Evolutionary conservation across 2,329 filamentous ascomycete species (phyloP), one percentile per base, ranked within the genome.

Genomic region (Penicillium sp.): DNA sequence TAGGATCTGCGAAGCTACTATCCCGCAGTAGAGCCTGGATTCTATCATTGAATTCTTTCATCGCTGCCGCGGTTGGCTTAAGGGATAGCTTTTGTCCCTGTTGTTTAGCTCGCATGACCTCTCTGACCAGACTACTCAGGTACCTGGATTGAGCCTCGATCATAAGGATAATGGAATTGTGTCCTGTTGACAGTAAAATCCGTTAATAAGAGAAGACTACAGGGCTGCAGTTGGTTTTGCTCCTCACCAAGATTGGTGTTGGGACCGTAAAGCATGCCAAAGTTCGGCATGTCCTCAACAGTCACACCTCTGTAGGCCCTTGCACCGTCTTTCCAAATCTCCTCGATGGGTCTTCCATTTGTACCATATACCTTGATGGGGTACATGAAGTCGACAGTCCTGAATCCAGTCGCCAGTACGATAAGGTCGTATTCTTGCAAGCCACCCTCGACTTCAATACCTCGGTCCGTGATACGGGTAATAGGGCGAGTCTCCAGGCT

Each of bases 141-240:
- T 85, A 86, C 3, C 80, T 76, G 3, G 75, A 77, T 62, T 86
- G 83, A 2, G 83, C 78, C 65, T 86, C 84, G 59, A 86, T 84
- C 83, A 85, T 86, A n/a, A 85, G 73, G 61, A 86, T 82, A 62
- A 86, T 85, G 53, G 76, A 80, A 59, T 83, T 85, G 66, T 84
- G 81, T 0, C 81, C 83, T 54, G 39, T 26, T 21, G 2, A 14
- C 19, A 19, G 19, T 19, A 19, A 19, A 19, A 19, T 19, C 19
- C 19, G 19, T 19, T 19, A 19, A 19, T 19, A 19, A 19, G 19
- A 19, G 19, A 19, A 19, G 19, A 19, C 19, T 1, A 19, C 19
- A 19, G 19, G 19, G 19, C 19, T 19, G 19, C 1, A 19, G 19
- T 19, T 19, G 19, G 1, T 19, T 11, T 31, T 31, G 29, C 16